Evolutionary conservation across 306 rosid genomes (phyloP).

Genomic region (Comarum palustre): DNA sequence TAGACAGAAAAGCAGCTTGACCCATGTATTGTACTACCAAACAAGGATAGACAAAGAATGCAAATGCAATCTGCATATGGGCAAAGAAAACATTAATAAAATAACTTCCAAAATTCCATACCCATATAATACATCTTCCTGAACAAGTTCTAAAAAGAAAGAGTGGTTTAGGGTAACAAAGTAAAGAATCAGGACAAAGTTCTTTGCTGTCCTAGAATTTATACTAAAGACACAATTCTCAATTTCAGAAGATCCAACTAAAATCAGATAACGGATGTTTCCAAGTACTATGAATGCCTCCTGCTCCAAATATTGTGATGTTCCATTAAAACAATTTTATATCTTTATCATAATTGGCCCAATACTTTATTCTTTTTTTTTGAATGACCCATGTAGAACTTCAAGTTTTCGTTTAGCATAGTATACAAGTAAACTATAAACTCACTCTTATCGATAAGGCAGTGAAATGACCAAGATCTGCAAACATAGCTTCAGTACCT

Average conservation of each 20-base stretch:
- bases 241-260: background rate
- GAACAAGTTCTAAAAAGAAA: conserved; percentile 9
- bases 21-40: conserved; percentile 90
- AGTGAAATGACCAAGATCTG: conserved; percentile 92
- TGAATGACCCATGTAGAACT: background rate
- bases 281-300: background rate
- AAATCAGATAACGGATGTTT: background rate
- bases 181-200: background rate
- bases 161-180: conserved; percentile 2
- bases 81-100: conserved; percentile 17
- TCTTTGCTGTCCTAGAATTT: background rate
- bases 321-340: background rate
- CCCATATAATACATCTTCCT: background rate
- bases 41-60: conserved; percentile 70
- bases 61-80: conserved; percentile 71
- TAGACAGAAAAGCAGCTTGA: conserved; percentile 83
- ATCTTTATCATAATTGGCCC: background rate
- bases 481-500: conserved; percentile 95
- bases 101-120: conserved; percentile 13
- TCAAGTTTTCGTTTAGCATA: background rate
- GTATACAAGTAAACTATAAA: conserved; percentile 14
- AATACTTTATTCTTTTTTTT: background rate
- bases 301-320: background rate
- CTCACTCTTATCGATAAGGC: conserved; percentile 79
- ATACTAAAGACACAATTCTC: background rate